A percentile compares a stretch with the other conserved stretches of the same genome.
Conservation (phyloP, 192 early-diverging fungal genomes). For the Coemansia sp. region DNA sequence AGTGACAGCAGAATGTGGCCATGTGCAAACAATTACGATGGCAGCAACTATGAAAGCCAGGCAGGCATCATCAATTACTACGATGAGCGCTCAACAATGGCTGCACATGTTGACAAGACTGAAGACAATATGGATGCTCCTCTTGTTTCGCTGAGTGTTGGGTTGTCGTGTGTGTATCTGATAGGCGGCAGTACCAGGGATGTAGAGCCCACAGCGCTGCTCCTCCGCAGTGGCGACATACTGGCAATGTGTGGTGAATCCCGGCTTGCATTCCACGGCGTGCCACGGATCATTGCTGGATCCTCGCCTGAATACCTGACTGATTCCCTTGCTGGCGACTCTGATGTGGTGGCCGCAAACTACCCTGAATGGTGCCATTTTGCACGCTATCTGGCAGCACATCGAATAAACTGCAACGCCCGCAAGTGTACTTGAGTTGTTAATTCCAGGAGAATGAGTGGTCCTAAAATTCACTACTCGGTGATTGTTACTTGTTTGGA, state of each 20-base stretch:
- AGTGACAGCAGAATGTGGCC: slow-evolving; percentile 3
- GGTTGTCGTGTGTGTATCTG: slow-evolving; percentile 70
- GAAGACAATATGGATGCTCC: slow-evolving; percentile 85
- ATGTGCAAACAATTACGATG: slow-evolving; percentile 61
- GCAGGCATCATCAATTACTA: slow-evolving; percentile 97
- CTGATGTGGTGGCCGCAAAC: slow-evolving; percentile 21
- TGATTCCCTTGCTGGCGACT: slow-evolving; percentile 15
- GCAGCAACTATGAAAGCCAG: slow-evolving; percentile 66
- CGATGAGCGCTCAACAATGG: slow-evolving; percentile 75
- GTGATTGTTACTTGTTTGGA: too few species aligned
- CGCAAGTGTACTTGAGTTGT: slow-evolving; percentile 63
- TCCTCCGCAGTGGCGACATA: slow-evolving; percentile 84
- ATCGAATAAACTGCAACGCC: slow-evolving; percentile 90
- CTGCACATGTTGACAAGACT: slow-evolving; percentile 91
- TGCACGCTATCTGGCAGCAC: slow-evolving; percentile 65
- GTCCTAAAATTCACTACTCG: too few species aligned
- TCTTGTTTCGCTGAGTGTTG: slow-evolving; percentile 70
- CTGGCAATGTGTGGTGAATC: slow-evolving; percentile 83
- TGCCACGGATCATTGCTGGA: slow-evolving; percentile 75
- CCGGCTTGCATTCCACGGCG: slow-evolving; percentile 81
- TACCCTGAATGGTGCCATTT: slow-evolving; percentile 67
- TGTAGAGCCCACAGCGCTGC: slow-evolving; percentile 65
- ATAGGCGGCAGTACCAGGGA: slow-evolving; percentile 77
- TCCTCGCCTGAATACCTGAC: slow-evolving; percentile 69
- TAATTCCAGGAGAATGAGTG: neutral